Base-by-base conservation (phyloP, 1,284 basidiomycete genomes). In the Tylopilus sp. region DNA sequence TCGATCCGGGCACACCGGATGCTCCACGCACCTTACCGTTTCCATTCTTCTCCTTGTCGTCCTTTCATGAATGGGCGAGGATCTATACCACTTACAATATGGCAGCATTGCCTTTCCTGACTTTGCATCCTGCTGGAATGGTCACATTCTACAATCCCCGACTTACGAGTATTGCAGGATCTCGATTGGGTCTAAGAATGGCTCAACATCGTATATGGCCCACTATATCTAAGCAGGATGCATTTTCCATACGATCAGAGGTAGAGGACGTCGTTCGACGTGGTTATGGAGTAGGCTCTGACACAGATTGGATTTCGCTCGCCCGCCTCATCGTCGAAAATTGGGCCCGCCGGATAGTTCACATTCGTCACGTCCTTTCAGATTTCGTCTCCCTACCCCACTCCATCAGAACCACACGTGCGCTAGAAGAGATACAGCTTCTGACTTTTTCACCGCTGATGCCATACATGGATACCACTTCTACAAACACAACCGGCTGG, bases 191-290 rank as follows among this genome's bases (percentile, higher is more conserved):
- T 17, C 11, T 49, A 25, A 48, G 17, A 17, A 52, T 52, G 50
- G 50, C 45, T 25, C 44, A 48, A 29, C 50, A 48, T 40, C 50
- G 44, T n/a, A 52, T 52, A 22, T 52, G 50, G 44, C 35, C 50
- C 22, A 48, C 29, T 7, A 28, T 52, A 33, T 52, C 50, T 6
- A 49, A 28, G 31, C 29, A 52, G 10, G 50, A 52, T 49, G 50
- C 50, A 28, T 22, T 52, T 29, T 52, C 44, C 15, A 45, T 48
- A 10, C 50, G 44, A 7, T 25, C 20, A 8, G 50, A 52, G 24
- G 31, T 52, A 14, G 50, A 48, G 29, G 50, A 37, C 19, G 44
- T 52, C 22, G 50, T 52, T 26, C 24, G 7, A 5, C 50, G 50
- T 40, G 45, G 50, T 26, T 52, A 49, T 31, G 29, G 37, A 32